Base-by-base conservation (phyloP, 352 stramenopile species). In the Phytophthora quininea region DNA sequence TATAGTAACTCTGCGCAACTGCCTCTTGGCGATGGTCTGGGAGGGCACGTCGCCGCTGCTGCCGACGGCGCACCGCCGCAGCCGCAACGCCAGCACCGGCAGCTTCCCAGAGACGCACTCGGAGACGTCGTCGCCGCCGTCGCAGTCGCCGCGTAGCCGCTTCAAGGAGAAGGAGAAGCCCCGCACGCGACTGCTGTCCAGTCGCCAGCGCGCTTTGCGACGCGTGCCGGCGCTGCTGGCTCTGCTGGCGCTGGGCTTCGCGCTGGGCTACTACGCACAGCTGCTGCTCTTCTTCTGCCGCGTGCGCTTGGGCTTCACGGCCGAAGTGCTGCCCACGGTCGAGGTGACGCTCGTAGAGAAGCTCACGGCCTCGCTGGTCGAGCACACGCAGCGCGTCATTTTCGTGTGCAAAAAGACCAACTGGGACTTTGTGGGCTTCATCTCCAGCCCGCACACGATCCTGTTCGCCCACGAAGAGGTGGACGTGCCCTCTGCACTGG, bases 381-480 rank as follows among this genome's bases (percentile, higher is more conserved):
- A 89, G 40, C 64, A 83, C 57, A 91, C 80, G 24, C 79, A 82
- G 48, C 81, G 78, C 42, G 71, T 92, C 19, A 74, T 91, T 40
- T 92, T 90, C 42, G 84, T 92, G 14, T 88, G 82, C 69, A 77
- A 84, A 51, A 82, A 86, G 59, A 91, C 84, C 54, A 92, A 92
- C 49, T 92, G 84, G 84, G 84, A 92, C 76, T 92, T 86, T 62
- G 54, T 92, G 14, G 84, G 84, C 30, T 81, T 92, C 32, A 77
- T 91, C 33, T 73, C 82, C 40, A 88, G 63, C 15, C 84, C 84
- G n/a, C 80, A 88, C 53, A 73, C 80, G 4, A 77, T 90, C 51
- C 58, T 92, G 11, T 92, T 92, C 52, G 84, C 78, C 2, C 84
- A 92, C 50, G 64, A 89, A 14, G 80, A 90, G 55, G 84, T 91